Conservation (phyloP, 352 stramenopile genomes). For the Phytophthora cryptogea region DNA sequence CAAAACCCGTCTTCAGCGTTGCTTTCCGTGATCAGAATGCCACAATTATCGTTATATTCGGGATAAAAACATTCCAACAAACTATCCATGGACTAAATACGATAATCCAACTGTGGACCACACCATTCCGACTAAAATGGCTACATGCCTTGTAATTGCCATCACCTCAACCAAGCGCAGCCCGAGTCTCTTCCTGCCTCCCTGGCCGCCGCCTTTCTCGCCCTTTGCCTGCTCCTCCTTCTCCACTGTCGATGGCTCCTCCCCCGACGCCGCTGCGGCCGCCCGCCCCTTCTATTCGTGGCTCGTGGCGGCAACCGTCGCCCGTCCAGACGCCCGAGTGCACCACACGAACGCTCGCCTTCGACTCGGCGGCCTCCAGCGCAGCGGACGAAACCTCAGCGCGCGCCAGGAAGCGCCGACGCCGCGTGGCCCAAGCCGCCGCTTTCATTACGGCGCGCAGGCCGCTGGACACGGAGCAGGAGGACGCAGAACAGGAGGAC, state of each 20-base stretch:
- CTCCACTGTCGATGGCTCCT: background rate
- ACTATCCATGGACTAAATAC: no score
- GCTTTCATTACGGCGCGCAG: constrained; percentile 39
- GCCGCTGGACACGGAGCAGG: constrained; percentile 8
- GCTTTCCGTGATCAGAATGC: no score
- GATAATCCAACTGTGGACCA: no score
- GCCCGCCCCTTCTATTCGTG: constrained; percentile 29
- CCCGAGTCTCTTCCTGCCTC: no score
- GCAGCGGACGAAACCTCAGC: constrained; percentile 25
- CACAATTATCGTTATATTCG: no score
- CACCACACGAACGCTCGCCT: constrained; percentile 48
- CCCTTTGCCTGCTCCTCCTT: no score
- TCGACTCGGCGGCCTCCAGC: constrained; percentile 42
- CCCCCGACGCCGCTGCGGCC: constrained; percentile 19
- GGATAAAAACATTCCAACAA: no score
- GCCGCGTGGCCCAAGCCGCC: constrained; percentile 32
- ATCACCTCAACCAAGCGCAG: no score
- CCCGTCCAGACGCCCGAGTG: constrained; percentile 47
- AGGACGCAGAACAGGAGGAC: constrained; percentile 6
- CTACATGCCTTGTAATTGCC: no score
- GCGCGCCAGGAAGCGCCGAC: constrained; percentile 44
- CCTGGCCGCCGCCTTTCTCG: no score
- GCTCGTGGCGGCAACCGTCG: constrained; percentile 36
- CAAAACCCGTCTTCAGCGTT: no score
- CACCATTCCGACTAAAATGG: no score